Percentiles rank a stretch among this genome's conserved stretches.
phyloP scores from a whole-genome alignment of 2,329 filamentous ascomycete genomes.

The Xylariaceae sp. region DNA sequence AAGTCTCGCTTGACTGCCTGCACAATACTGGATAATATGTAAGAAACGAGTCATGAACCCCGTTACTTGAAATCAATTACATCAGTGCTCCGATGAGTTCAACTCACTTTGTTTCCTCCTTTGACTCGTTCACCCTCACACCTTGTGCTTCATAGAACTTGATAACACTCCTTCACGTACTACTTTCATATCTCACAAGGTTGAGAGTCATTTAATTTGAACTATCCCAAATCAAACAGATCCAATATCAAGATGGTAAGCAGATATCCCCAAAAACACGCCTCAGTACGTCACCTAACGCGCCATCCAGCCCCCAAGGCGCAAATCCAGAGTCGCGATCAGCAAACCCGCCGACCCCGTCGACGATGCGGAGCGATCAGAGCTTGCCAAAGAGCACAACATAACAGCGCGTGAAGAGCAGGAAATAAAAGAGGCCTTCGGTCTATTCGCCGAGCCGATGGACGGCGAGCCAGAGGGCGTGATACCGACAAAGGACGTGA shows the following conservation, averaged over 20 bases:
- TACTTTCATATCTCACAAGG: not conserved
- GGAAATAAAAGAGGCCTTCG: conserved; percentile 87
- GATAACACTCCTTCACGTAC: not conserved
- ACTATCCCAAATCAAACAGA: not conserved
- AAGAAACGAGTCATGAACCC: not conserved
- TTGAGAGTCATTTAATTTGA: not conserved
- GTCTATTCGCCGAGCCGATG: conserved; percentile 69
- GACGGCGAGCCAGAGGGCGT: conserved; percentile 68
- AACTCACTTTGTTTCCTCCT: not conserved
- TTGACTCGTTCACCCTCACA: not conserved
- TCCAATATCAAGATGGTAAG: conserved; percentile 2
- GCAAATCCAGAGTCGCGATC: conserved; percentile 36
- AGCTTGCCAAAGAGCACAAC: conserved; percentile 87
- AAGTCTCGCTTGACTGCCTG: not conserved
- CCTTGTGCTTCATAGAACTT: not conserved
- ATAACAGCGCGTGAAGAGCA: conserved; percentile 77
- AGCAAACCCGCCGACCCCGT: conserved; percentile 21
- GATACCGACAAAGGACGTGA: conserved; percentile 61
- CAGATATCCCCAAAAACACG: not conserved
- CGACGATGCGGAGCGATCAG: conserved; percentile 61
- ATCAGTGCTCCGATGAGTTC: not conserved
- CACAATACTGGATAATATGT: not conserved
- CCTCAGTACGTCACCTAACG: not conserved
- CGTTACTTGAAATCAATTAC: not conserved
- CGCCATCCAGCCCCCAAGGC: conserved; percentile 46